Percentiles rank a stretch among this genome's conserved stretches.
Evolutionary conservation across 2,329 filamentous ascomycete species (phyloP).

Genomic region (Trichophyton equinum): DNA sequence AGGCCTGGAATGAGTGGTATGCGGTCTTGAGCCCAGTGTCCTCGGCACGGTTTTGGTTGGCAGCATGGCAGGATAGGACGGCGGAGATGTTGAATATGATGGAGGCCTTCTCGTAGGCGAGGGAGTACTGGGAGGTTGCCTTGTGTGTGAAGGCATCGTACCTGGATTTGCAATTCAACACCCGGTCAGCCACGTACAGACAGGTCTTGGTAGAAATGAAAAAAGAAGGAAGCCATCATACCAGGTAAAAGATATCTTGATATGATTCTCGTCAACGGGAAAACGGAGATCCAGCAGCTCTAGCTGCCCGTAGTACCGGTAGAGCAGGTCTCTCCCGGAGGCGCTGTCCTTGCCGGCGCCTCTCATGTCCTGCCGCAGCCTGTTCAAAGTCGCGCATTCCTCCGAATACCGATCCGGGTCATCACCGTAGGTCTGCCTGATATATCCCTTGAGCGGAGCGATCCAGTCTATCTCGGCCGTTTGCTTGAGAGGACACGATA

Average conservation of each 20-base stretch:
- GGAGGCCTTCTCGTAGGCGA: constrained; percentile 96
- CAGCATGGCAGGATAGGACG: constrained; percentile 89
- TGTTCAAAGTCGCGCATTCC: constrained; percentile 88
- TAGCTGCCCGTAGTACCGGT: constrained; percentile 94
- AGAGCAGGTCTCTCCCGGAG: constrained; percentile 80
- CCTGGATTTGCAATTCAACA: constrained; percentile 40
- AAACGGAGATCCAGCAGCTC: constrained; percentile 90
- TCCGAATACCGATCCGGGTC: constrained; percentile 92
- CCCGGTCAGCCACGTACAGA: background rate
- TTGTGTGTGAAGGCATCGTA: constrained; percentile 99
- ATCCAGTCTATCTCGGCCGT: constrained; percentile 99
- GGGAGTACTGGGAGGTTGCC: constrained; percentile 87
- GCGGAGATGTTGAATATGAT: constrained; percentile 99
- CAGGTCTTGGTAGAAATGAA: background rate
- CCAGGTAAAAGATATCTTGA: constrained; percentile 98
- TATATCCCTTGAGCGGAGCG: constrained; percentile 80
- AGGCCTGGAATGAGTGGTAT: constrained; percentile 96
- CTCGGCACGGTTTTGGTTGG: constrained; percentile 80
- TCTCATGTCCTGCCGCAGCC: constrained; percentile 93
- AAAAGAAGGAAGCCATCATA: constrained; percentile 38
- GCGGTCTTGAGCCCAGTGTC: constrained; percentile 89
- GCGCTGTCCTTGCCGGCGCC: constrained; percentile 95
- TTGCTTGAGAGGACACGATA: constrained; percentile 79
- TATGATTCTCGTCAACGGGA: constrained; percentile 95
- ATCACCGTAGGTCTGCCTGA: constrained; percentile 85